phyloP scores from a whole-genome alignment of 2,329 filamentous ascomycete species.

The Fusarium musae region DNA sequence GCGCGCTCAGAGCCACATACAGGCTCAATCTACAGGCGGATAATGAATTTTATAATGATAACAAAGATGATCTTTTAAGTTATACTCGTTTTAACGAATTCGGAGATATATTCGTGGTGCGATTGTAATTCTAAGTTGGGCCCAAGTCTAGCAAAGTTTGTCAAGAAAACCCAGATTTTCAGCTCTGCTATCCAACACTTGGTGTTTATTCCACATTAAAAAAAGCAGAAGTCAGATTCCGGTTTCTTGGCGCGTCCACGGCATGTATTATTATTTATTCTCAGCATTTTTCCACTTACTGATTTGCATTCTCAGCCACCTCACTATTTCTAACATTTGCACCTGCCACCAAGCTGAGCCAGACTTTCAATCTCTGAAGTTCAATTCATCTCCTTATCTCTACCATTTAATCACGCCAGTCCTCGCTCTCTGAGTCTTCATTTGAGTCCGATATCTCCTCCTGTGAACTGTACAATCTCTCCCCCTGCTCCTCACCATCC shows the following conservation, averaged over 20 bases:
- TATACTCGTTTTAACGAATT: accelerated
- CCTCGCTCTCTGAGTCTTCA: neutral
- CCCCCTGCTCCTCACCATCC: neutral
- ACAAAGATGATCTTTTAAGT: too few species aligned
- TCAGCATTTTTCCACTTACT: neutral
- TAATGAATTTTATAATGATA: too few species aligned
- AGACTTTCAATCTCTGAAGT: neutral
- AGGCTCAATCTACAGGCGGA: too few species aligned
- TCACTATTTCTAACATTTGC: too few species aligned
- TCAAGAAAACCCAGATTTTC: neutral
- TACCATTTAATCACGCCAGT: neutral
- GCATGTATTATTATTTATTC: neutral
- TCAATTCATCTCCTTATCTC: neutral
- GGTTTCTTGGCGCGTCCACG: neutral
- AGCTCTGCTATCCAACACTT: too few species aligned
- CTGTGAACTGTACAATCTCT: neutral
- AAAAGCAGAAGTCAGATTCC: neutral
- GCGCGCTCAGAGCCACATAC: too few species aligned
- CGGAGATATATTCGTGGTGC: accelerated
- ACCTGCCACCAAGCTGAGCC: neutral
- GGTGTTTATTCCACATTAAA: too few species aligned
- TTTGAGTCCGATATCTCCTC: neutral
- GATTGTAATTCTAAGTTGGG: too few species aligned
- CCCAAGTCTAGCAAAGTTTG: neutral
- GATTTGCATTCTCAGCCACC: neutral